Evolutionary conservation across 2,329 filamentous ascomycete species (phyloP), one percentile per base, ranked within the genome.

Genomic region (Myriosclerotinia duriaeana): DNA sequence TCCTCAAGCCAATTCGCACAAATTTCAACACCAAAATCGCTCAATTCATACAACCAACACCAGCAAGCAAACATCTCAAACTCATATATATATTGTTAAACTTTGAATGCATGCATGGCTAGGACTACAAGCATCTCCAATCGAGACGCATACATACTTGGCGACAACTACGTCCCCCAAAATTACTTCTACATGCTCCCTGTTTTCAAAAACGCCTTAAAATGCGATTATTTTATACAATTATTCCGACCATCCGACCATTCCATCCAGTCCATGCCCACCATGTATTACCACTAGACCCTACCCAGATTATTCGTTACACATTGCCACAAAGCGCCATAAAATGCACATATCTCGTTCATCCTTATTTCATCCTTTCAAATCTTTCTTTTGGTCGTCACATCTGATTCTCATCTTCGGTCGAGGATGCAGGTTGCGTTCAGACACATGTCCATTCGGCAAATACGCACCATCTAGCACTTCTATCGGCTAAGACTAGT

Each of bases 391-490:
- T 44, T 61, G 38, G 38, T 44, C 58, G 36, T 53, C 17, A 17
- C 36, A 26, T 53, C 36, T n/a, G n/a, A 26, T 26, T 26, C 26
- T 26, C 50, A 48, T 61, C 26, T 22, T 22, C 9, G 34, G 44
- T 58, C n/a, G 22, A 44, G 30, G 30, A 14, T 22, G 9, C 26
- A 60, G 44, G 34, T 50, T n/a, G 30, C 38, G 5, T 48, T 76
- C 68, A 76, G 65, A 76, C 71, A 67, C 76, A 77, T 30, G 71
- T 75, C 92, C 92, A 96, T 80, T 96, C 91, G 0, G 90, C 90
- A 82, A 95, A 95, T n/a, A 96, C 92, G 75, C 92, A 95, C 92
- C 92, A 96, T 72, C 91, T 83, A 54, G 91, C 91, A 68, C 89
- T 93, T 64, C 92, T 84, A 79, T 96, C 92, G 8, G 92, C 92